Evolutionary conservation across 1,139 yeast genomes (phyloP).

Genomic region (Magnusiomyces tetraspermus): DNA sequence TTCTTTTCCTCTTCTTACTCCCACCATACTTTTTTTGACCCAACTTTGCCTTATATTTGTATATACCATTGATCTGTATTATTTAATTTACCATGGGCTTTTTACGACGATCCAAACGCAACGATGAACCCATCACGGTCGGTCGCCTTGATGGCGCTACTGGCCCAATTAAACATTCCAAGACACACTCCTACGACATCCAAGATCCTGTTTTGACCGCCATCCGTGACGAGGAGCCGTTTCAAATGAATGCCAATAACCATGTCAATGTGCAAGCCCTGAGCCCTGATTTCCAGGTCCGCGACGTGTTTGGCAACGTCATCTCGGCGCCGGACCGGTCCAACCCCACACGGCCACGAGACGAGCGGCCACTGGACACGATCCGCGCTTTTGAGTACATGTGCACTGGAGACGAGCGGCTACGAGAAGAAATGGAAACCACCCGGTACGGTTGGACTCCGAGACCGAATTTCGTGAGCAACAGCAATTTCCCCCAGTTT

Average conservation of each 20-base stretch:
- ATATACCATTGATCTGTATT: neutral
- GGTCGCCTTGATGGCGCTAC: slow-evolving; percentile 12
- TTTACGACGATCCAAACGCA: slow-evolving; percentile 17
- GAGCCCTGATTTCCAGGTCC: slow-evolving; percentile 38
- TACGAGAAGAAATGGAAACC: slow-evolving; percentile 74
- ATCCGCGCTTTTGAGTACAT: slow-evolving; percentile 87
- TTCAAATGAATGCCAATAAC: slow-evolving; percentile 43
- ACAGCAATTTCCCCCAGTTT: slow-evolving; percentile 28
- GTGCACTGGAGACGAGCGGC: slow-evolving; percentile 73
- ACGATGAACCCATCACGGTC: slow-evolving; percentile 17
- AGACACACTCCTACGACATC: slow-evolving; percentile 33
- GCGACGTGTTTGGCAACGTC: slow-evolving; percentile 76
- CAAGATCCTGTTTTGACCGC: slow-evolving; percentile 89
- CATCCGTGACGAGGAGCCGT: slow-evolving; percentile 92
- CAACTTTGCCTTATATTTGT: neutral
- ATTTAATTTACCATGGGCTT: slow-evolving; percentile 17
- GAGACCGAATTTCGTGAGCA: slow-evolving; percentile 44
- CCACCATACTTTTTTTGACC: neutral
- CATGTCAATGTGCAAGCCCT: slow-evolving; percentile 36
- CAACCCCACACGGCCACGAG: slow-evolving; percentile 84
- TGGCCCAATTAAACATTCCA: slow-evolving; percentile 15
- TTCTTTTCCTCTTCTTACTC: neutral
- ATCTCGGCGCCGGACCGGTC: slow-evolving; percentile 72
- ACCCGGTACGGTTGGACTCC: slow-evolving; percentile 70
- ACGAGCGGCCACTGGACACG: slow-evolving; percentile 93